A percentile compares a stretch with the other conserved stretches of the same genome.
These are phyloP conservation scores for Lecanoromycetidae sp. DNA, from an alignment of 2,329 filamentous ascomycete genomes.

Conservation along the genomic window DNA sequence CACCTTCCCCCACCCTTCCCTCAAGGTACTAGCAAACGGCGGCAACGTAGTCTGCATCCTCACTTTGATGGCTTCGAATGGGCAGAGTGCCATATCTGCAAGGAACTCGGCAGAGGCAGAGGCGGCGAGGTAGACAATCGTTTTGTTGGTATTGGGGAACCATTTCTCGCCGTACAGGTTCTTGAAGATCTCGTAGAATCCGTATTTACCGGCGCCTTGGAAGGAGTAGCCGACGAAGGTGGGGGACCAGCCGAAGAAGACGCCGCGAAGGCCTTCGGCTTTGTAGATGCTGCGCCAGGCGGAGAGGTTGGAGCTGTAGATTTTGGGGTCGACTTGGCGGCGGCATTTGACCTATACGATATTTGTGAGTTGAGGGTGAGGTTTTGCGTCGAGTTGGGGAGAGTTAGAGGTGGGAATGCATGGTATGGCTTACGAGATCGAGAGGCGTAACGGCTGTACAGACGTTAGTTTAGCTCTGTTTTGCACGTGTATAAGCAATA, in stretches of 20 bases:
- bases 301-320: constrained; percentile 51
- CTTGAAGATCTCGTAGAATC: constrained; percentile 54
- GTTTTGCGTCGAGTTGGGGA: not conserved
- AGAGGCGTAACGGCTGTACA: constrained; percentile 54
- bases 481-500: not conserved
- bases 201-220: constrained; percentile 52
- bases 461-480: not conserved
- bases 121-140: constrained; percentile 44
- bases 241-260: constrained; percentile 55
- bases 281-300: constrained; percentile 52
- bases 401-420: constrained; percentile 7
- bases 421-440: constrained; percentile 37
- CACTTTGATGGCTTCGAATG: constrained; percentile 51
- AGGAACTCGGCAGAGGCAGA: constrained; percentile 50
- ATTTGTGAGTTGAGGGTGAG: not conserved
- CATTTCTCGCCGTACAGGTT: constrained; percentile 49
- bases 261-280: constrained; percentile 48
- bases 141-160: constrained; percentile 47
- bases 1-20: constrained; percentile 45
- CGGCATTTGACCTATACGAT: constrained; percentile 45
- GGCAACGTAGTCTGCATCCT: constrained; percentile 57
- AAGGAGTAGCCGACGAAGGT: constrained; percentile 51
- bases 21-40: constrained; percentile 47
- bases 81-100: constrained; percentile 49
- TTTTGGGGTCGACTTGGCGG: constrained; percentile 52